phyloP scores from a whole-genome alignment of 106 monocot genomes.

The Amphibolis antarctica region DNA sequence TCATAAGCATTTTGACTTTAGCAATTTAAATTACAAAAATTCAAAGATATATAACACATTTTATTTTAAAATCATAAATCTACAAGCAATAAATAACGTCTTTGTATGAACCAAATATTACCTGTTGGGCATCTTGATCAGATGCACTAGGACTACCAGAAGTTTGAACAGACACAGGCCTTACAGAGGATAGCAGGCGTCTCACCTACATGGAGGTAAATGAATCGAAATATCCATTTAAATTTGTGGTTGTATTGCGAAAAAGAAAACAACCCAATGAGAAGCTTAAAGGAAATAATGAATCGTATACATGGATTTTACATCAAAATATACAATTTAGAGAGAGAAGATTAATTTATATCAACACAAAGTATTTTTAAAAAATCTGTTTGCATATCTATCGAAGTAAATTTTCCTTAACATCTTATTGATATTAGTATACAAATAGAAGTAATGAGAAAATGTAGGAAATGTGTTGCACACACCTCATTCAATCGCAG shows the following conservation, averaged over 20 bases:
- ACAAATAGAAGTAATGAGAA: not conserved
- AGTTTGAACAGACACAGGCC: constrained; percentile 63
- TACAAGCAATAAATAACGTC: too few relatives aligned
- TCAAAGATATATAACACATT: too few relatives aligned
- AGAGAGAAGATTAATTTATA: too few relatives aligned
- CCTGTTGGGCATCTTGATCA: constrained; percentile 97
- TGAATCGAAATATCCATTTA: not conserved
- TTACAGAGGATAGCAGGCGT: constrained; percentile 81
- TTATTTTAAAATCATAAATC: too few relatives aligned
- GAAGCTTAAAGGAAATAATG: too few relatives aligned
- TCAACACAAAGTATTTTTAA: too few relatives aligned
- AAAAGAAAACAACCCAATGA: not conserved
- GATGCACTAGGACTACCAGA: constrained; percentile 62
- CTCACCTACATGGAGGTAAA: constrained; percentile 42
- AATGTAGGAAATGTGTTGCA: not conserved
- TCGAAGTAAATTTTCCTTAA: not conserved
- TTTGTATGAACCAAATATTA: constrained; percentile 8
- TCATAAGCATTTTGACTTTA: too few relatives aligned
- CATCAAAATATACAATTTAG: too few relatives aligned
- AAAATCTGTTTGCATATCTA: too few relatives aligned
- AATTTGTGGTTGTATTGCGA: not conserved
- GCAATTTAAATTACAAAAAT: too few relatives aligned
- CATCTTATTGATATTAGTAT: not conserved
- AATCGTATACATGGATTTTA: too few relatives aligned
- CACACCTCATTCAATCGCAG: constrained; percentile 86